These are phyloP conservation scores for Diplodia mutila DNA, from an alignment of 2,329 filamentous ascomycete genomes.

Conservation along the genomic window DNA sequence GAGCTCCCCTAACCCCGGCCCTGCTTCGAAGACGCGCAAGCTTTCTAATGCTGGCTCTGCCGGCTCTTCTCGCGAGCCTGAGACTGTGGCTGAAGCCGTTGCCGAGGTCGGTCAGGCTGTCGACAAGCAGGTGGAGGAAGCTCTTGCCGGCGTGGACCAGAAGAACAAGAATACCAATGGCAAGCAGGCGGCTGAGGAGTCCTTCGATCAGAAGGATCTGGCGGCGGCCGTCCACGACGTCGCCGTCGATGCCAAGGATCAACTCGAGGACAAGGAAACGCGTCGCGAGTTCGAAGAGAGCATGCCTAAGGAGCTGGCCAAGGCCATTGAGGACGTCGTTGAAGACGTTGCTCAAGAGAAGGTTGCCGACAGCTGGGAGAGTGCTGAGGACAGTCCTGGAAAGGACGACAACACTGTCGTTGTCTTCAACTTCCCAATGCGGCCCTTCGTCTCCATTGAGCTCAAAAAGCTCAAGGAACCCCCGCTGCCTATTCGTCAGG, in stretches of 20 bases:
- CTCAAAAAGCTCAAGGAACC: slow-evolving; percentile 62
- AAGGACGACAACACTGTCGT: slow-evolving; percentile 73
- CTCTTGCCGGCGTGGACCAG: slow-evolving; percentile 59
- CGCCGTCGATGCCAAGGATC: slow-evolving; percentile 37
- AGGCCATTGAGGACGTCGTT: slow-evolving; percentile 61
- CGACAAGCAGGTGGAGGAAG: slow-evolving; percentile 66
- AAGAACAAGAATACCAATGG: slow-evolving; percentile 36
- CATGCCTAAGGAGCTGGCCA: slow-evolving; percentile 57
- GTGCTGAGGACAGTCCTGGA: slow-evolving; percentile 67
- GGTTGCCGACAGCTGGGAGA: slow-evolving; percentile 90
- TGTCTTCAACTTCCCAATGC: slow-evolving; percentile 96
- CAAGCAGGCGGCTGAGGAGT: slow-evolving; percentile 58
- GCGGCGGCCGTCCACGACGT: slow-evolving; percentile 43
- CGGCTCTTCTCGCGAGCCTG: slow-evolving; percentile 40
- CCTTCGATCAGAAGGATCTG: slow-evolving; percentile 32
- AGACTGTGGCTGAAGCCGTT: slow-evolving; percentile 73
- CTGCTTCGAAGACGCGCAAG: slow-evolving; percentile 44
- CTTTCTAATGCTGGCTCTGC: slow-evolving; percentile 30
- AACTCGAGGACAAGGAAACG: slow-evolving; percentile 59
- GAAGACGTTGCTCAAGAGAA: slow-evolving; percentile 59
- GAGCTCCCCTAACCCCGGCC: slow-evolving; percentile 36
- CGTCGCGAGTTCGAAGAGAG: slow-evolving; percentile 58
- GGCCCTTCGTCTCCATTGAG: slow-evolving; percentile 89
- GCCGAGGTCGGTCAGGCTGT: slow-evolving; percentile 65
- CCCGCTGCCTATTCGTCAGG: slow-evolving; percentile 70